Evolutionary conservation across 345 rosid species (phyloP), one percentile per base, ranked within the genome.

Genomic region (Dipteronia dyeriana): DNA sequence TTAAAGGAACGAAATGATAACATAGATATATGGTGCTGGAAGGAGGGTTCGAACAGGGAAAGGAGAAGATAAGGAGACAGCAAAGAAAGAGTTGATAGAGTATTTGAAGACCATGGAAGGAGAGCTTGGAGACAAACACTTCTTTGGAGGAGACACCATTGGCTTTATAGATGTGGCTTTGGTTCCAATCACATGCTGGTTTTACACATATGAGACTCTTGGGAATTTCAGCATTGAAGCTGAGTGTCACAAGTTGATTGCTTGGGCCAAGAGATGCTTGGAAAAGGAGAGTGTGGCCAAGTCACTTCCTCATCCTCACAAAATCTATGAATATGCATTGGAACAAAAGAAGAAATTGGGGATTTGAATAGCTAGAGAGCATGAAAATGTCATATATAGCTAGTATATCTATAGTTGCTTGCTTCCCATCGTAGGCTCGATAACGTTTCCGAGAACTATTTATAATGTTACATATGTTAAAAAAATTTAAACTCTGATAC

Each of bases 131-230:
- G 76, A 74, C n/a, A 74, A 34, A 12, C 57, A 0, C 4, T 74
- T 38, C 57, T 74, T 74, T 43, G 56, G 76, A 9, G 80, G 80
- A 5, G 66, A 78, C 34, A 71, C 13, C 2, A 7, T 63, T 12
- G 76, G 76, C 9, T 78, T 70, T 22, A 56, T 78, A 60, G 80
- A 78, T 38, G 59, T 78, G 31, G 76, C 54, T 3, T 39, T 78
- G 19, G 17, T 71, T 29, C 76, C 76, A 1, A 47, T 17, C 23
- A 47, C 20, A 19, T 10, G 53, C 22, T 71, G 76, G 71, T 64
- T 78, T 9, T 47, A 57, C 17, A 9, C 63, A 12, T 70, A 31
- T 14, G 80, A 78, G 70, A 49, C 31, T 3, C 13, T 17, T 20
- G 76, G 70, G 2, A 63, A 71, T 9, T 61, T 78, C 65, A 78